Evolutionary conservation across 495 filamentous ascomycete genomes (phyloP), one percentile per base, ranked within the genome.

Genomic region (Penicillium longicatenatum): DNA sequence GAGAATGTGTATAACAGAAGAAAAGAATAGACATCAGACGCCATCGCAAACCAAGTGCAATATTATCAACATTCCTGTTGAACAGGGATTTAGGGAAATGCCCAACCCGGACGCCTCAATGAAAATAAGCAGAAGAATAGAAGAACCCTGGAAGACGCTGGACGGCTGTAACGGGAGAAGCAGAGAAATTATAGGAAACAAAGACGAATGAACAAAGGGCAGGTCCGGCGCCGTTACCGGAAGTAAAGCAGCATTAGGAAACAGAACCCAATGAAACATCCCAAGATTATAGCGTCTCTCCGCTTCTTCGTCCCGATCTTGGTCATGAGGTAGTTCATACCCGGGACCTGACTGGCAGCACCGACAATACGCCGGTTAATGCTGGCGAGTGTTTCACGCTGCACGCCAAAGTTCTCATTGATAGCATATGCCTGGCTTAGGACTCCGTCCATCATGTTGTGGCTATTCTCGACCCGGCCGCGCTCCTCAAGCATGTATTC

Each of bases 401-500:
- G 95, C 47, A 90, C 58, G 14, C 84, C 84, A 70, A 99, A 98
- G 63, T 81, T 89, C 78, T 97, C 91, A 70, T 96, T 94, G 54
- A 97, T 92, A 20, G 93, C 92, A 77, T 99, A 98, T 24, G 94
- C 94, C 81, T 97, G 95, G 73, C 89, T 93, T 57, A 99, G 78
- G 42, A 99, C 92, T 53, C 86, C 87, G 68, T 99, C 94, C 39
- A 90, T 89, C 73, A 94, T 82, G 50, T 85, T 88, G 67, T 97
- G 87, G 65, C 89, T 93, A 64, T 89, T 83, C 62, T 99, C 95
- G 65, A 99, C 84, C 55, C 87, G 81, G 48, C 77, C 72, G 26
- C 94, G 83, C 83, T 99, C 94, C 63, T 90, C 90, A 19, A 98
- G 83, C 92, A 99, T 97, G 77, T 97, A 98, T 42, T 98, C 93